These are phyloP conservation scores for Vanrija sp. DNA, from an alignment of 1,284 basidiomycete species.

Conservation along the genomic window DNA sequence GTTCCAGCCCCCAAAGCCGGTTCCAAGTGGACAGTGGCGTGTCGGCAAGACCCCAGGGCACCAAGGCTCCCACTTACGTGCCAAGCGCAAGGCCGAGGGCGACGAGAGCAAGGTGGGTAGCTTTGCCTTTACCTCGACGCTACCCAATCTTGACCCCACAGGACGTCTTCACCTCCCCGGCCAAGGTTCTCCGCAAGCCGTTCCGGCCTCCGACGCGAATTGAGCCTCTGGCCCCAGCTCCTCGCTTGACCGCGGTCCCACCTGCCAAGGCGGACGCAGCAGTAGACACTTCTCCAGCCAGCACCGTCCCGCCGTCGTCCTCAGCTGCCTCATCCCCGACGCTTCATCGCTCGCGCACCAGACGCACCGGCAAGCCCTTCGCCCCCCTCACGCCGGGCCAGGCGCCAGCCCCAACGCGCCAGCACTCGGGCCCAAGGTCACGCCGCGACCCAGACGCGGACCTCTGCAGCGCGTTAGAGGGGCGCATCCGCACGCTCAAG, in stretches of 20 bases:
- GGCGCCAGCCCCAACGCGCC: neutral
- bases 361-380: slow-evolving; percentile 22
- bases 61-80: slow-evolving; percentile 28
- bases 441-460: neutral
- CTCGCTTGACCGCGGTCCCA: neutral
- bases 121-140: too few species aligned
- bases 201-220: slow-evolving; percentile 29
- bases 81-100: slow-evolving; percentile 1
- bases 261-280: neutral
- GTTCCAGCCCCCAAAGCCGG: neutral
- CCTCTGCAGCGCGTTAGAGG: slow-evolving; percentile 25
- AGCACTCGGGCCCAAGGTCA: neutral
- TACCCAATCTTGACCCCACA: neutral
- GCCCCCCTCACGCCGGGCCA: slow-evolving; percentile 18
- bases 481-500: slow-evolving; percentile 20
- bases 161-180: neutral
- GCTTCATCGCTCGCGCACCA: neutral
- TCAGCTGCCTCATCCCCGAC: neutral
- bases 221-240: neutral
- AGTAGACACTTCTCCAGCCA: too few species aligned
- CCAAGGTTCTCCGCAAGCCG: slow-evolving; percentile 22
- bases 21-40: slow-evolving; percentile 28
- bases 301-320: neutral
- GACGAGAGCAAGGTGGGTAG: neutral
- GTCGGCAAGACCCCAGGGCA: slow-evolving; percentile 35